These are phyloP conservation scores for Diaporthe ampelina DNA, from an alignment of 2,329 filamentous ascomycete genomes.

Conservation along the genomic window DNA sequence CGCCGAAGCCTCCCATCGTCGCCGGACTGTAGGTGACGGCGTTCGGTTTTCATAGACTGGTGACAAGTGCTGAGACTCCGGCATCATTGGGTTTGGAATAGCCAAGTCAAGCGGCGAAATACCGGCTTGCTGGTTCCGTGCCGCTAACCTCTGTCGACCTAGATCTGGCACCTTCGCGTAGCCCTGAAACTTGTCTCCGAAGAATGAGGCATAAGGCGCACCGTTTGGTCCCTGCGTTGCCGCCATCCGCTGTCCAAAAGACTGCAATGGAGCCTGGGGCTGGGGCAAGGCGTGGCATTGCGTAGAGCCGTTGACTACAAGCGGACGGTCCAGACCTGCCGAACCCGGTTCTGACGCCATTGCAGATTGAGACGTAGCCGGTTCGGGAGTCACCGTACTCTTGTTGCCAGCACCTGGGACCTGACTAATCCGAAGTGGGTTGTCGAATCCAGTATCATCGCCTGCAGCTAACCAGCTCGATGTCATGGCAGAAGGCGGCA, in stretches of 20 bases:
- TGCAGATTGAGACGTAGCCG: slow-evolving; percentile 43
- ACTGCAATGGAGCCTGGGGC: slow-evolving; percentile 43
- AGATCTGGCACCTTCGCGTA: slow-evolving; percentile 51
- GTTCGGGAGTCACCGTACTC: slow-evolving; percentile 42
- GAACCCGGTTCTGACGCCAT: slow-evolving; percentile 46
- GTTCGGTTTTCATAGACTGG: slow-evolving; percentile 82
- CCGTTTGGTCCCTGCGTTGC: slow-evolving; percentile 45
- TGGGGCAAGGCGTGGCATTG: slow-evolving; percentile 42
- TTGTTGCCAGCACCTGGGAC: slow-evolving; percentile 45
- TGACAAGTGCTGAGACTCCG: slow-evolving; percentile 71
- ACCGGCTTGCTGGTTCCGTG: slow-evolving; percentile 61
- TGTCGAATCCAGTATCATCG: slow-evolving; percentile 53
- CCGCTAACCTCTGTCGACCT: slow-evolving; percentile 54
- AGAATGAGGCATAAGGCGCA: slow-evolving; percentile 45
- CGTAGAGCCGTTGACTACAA: slow-evolving; percentile 66
- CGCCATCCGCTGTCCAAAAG: slow-evolving; percentile 51
- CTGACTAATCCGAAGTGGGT: slow-evolving; percentile 55
- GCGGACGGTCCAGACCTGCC: slow-evolving; percentile 57
- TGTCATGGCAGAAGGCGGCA: slow-evolving; percentile 46
- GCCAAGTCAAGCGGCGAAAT: slow-evolving; percentile 71
- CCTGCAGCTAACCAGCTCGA: slow-evolving; percentile 48
- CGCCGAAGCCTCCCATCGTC: slow-evolving; percentile 63
- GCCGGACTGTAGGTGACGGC: slow-evolving; percentile 74
- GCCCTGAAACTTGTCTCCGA: slow-evolving; percentile 49
- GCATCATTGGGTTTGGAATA: slow-evolving; percentile 58